Percentiles rank a stretch among this genome's conserved stretches.
These are phyloP conservation scores for Penicillium sp. DNA, from an alignment of 2,329 filamentous ascomycete species.

Conservation along the genomic window DNA sequence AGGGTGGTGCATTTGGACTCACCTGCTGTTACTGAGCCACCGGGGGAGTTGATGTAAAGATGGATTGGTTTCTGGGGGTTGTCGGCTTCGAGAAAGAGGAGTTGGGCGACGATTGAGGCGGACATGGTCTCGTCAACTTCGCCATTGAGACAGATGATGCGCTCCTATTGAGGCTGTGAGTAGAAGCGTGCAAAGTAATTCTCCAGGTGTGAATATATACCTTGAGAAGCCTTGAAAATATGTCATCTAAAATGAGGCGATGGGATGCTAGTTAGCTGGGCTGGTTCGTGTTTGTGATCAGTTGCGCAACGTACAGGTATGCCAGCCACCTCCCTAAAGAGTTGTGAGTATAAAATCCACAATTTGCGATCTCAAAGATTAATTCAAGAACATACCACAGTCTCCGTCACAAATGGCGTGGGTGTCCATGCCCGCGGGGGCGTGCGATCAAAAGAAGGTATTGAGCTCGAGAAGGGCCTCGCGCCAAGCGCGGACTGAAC, in stretches of 20 bases:
- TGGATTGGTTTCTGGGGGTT: conserved; percentile 92
- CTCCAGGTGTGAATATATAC: conserved; percentile 44
- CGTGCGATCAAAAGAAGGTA: conserved; percentile 31
- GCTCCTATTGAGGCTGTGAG: conserved; percentile 67
- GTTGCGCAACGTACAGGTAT: conserved; percentile 65
- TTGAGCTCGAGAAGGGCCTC: conserved; percentile 38
- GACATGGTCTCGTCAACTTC: conserved; percentile 87
- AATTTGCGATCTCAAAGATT: background rate
- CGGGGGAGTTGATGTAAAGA: conserved; percentile 97
- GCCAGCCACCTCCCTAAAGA: conserved; percentile 71
- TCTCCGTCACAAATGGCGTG: conserved; percentile 60
- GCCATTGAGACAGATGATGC: conserved; percentile 92
- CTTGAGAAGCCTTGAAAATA: conserved; percentile 79
- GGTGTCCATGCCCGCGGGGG: conserved; percentile 52
- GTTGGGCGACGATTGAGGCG: conserved; percentile 91
- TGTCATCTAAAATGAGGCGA: conserved; percentile 64
- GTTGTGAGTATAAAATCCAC: conserved; percentile 6
- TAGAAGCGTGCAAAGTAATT: background rate
- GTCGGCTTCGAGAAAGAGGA: conserved; percentile 97
- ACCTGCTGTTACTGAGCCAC: conserved; percentile 86
- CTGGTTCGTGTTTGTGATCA: conserved; percentile 27
- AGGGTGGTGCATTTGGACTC: conserved; percentile 15
- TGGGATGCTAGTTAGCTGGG: conserved; percentile 9
- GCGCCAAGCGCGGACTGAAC: conserved; percentile 10
- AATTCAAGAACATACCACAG: conserved; percentile 52